Conservation (phyloP, 2,329 filamentous ascomycete species). For the Periconia sp. region DNA sequence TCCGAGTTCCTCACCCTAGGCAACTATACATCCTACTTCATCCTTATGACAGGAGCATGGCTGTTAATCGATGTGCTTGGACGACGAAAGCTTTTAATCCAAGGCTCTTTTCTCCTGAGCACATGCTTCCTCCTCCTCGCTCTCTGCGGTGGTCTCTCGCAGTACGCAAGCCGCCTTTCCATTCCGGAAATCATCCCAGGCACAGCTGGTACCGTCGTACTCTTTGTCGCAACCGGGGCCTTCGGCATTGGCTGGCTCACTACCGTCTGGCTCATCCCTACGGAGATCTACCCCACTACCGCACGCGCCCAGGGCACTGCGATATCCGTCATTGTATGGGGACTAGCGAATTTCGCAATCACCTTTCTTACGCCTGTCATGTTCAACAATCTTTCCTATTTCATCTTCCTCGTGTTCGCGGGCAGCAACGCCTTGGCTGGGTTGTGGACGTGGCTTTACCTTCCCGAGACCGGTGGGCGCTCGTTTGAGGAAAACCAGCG, state of each 20-base stretch:
- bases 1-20: constrained; percentile 61
- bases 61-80: constrained; percentile 59
- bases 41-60: constrained; percentile 65
- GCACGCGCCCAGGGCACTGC: constrained; percentile 59
- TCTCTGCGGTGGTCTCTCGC: constrained; percentile 54
- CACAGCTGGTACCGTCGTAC: constrained; percentile 53
- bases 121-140: constrained; percentile 55
- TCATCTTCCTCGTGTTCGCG: constrained; percentile 60
- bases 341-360: constrained; percentile 59
- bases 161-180: constrained; percentile 40
- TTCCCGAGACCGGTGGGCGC: constrained; percentile 59
- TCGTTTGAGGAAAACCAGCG: constrained; percentile 63
- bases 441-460: constrained; percentile 55
- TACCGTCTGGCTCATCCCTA: constrained; percentile 62
- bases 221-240: constrained; percentile 61
- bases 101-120: constrained; percentile 54
- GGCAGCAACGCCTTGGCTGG: constrained; percentile 58
- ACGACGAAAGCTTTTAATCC: constrained; percentile 56
- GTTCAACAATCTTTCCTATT: constrained; percentile 63
- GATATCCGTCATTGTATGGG: constrained; percentile 59
- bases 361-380: constrained; percentile 60
- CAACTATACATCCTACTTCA: constrained; percentile 64
- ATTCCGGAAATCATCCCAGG: constrained; percentile 49
- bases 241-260: constrained; percentile 64
- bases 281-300: constrained; percentile 59